phyloP scores from a whole-genome alignment of 2,329 filamentous ascomycete species.

The Pseudogymnoascus verrucosus region DNA sequence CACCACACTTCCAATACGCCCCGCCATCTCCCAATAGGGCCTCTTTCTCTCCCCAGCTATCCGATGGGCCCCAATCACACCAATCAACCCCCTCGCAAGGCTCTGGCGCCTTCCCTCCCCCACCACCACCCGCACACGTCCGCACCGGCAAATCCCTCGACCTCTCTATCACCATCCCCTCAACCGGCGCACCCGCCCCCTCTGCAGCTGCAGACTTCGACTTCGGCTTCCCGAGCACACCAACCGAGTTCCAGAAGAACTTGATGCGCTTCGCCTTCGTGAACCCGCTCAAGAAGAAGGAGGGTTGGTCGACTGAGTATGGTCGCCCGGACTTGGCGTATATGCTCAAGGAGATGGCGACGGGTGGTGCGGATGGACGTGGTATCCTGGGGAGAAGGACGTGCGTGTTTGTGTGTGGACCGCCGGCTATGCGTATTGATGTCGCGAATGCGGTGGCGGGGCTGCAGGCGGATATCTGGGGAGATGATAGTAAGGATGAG shows the following conservation, averaged over 20 bases:
- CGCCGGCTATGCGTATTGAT: conserved; percentile 76
- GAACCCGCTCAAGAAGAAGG: conserved; percentile 56
- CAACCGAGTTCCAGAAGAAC: conserved; percentile 81
- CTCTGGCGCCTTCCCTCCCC: conserved; percentile 12
- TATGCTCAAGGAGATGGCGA: conserved; percentile 76
- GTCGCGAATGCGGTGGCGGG: conserved; percentile 79
- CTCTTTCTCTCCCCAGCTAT: conserved; percentile 21
- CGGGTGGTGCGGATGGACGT: conserved; percentile 55
- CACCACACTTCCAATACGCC: conserved; percentile 52
- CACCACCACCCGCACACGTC: conserved; percentile 14
- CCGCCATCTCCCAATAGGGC: conserved; percentile 37
- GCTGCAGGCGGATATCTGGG: conserved; percentile 78
- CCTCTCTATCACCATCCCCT: conserved; percentile 21
- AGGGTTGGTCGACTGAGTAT: conserved; percentile 89
- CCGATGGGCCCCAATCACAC: conserved; percentile 19
- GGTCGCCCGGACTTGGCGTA: conserved; percentile 81
- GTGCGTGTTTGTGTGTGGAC: conserved; percentile 89
- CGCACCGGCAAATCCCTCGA: conserved; percentile 19
- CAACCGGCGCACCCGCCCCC: neutral
- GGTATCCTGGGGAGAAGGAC: conserved; percentile 71
- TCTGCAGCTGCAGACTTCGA: conserved; percentile 46
- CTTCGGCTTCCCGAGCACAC: conserved; percentile 75
- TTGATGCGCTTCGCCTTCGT: conserved; percentile 87
- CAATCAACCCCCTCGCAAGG: conserved; percentile 12
- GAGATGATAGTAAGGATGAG: conserved; percentile 70